Conservation (phyloP, 768 basidiomycete genomes). For the Tricholomella constricta region DNA sequence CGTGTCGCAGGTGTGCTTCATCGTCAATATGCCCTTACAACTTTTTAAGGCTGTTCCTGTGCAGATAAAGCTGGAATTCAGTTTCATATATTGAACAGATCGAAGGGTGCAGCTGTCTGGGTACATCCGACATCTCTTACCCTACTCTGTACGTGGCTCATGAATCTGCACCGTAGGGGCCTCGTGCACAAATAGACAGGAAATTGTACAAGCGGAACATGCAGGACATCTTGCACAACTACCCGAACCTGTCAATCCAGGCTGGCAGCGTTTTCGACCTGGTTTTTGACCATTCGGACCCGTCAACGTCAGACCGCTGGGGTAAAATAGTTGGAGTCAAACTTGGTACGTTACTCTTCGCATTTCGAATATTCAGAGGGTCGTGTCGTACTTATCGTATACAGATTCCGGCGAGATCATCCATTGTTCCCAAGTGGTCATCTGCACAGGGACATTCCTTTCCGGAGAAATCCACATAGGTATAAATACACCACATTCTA, state of each 20-base stretch:
- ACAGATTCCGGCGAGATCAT: slow-evolving; percentile 76
- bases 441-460: slow-evolving; percentile 91
- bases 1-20: slow-evolving; percentile 67
- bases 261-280: slow-evolving; percentile 82
- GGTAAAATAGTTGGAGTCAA: slow-evolving; percentile 64
- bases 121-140: slow-evolving; percentile 40
- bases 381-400: neutral
- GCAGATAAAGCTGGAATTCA: slow-evolving; percentile 87
- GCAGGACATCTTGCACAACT: slow-evolving; percentile 66
- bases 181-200: slow-evolving; percentile 86
- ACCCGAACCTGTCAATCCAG: slow-evolving; percentile 68
- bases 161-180: slow-evolving; percentile 57
- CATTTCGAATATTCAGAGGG: neutral
- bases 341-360: slow-evolving; percentile 47
- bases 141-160: neutral
- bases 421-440: slow-evolving; percentile 76
- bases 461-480: slow-evolving; percentile 92
- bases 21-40: neutral
- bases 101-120: slow-evolving; percentile 90
- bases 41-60: neutral
- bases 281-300: slow-evolving; percentile 54
- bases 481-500: slow-evolving; percentile 27
- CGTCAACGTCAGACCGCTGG: slow-evolving; percentile 40
- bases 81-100: slow-evolving; percentile 82
- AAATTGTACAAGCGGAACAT: slow-evolving; percentile 82